Base-by-base conservation (phyloP, 2,329 filamentous ascomycete genomes). In the Aspergillus aculeatinus region DNA sequence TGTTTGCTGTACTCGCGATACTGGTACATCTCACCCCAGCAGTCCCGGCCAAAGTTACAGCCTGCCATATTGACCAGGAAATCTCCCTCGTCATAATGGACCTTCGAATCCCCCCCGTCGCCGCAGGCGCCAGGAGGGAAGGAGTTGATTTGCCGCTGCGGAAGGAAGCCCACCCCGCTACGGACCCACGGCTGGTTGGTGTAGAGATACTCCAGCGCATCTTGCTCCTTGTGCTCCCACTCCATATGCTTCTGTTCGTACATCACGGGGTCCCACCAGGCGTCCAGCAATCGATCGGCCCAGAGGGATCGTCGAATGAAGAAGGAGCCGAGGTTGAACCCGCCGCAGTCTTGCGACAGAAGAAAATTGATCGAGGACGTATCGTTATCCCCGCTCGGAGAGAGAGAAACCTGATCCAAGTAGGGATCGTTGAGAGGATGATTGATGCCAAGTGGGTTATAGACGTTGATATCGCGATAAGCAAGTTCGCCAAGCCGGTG, bases 231-330 rank as follows among this genome's bases (percentile, higher is more conserved):
- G 81, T 99, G 95, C 72, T 95, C 93, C 95, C 95, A 99, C 63
- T 95, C 86, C 93, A 97, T 97, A 76, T 99, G 95, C 74, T 92
- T 96, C 78, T 99, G 95, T 78, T 99, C 95, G 76, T 99, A 99
- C 59, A 89, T 87, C 31, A 98, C 93, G 0, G 95, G 95, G 71
- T 99, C 95, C 95, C 95, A 99, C 95, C 95, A 99, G 55, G 96
- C 85, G 72, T 99, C 95, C 39, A 99, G 85, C 19, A 99, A 80
- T 4, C 92, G 89, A 70, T 98, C 94, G 0, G 93, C 91, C 91
- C 93, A 99, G 27, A 87, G 82, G 70, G 91, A 91, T 62, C 95
- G 87, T 53, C 88, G 87, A 49, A 97, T 80, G 75, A 99, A 95
- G 82, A 99, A 99, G 16, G 92, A 96, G 19, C 95, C 95, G 12